A percentile compares a stretch with the other conserved stretches of the same genome.
phyloP scores from a whole-genome alignment of 208 protist species.

The Leptomonas seymouri region DNA sequence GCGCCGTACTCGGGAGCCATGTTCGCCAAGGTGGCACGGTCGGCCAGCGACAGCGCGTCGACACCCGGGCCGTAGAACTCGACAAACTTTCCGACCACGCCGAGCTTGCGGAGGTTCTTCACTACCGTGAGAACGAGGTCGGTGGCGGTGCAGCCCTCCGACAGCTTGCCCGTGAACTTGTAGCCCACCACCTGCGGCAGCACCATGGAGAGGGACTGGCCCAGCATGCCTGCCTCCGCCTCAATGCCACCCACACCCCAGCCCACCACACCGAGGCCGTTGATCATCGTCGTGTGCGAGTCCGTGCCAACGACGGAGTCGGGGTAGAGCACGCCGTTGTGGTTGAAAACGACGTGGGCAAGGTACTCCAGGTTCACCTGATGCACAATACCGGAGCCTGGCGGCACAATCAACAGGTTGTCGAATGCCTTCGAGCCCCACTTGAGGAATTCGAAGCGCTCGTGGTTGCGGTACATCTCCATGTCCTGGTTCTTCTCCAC shows the following conservation, averaged over 20 bases:
- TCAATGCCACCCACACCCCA: constrained; percentile 98
- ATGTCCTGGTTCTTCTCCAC: constrained; percentile 92
- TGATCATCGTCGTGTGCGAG: constrained; percentile 97
- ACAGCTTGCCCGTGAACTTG: constrained; percentile 92
- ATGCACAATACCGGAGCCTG: constrained; percentile 97
- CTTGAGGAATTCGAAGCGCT: constrained; percentile 98
- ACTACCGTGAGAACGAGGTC: constrained; percentile 97
- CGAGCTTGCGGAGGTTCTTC: constrained; percentile 92
- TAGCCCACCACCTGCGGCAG: constrained; percentile 96
- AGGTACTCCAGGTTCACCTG: constrained; percentile 98
- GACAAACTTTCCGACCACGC: constrained; percentile 97
- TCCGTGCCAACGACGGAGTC: constrained; percentile 97
- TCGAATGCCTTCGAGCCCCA: constrained; percentile 97
- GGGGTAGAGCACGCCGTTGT: constrained; percentile 94
- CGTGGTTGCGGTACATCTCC: constrained; percentile 95
- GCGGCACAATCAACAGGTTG: constrained; percentile 95
- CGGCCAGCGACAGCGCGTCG: constrained; percentile 88
- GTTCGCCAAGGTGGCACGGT: constrained; percentile 96
- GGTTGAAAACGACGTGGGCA: constrained; percentile 94
- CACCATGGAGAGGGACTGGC: constrained; percentile 95
- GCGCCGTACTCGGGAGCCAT: constrained; percentile 98
- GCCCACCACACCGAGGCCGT: constrained; percentile 95
- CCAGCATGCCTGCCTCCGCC: constrained; percentile 96
- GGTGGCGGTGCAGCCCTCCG: constrained; percentile 93
- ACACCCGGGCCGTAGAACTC: constrained; percentile 97